Conservation (phyloP, 163 green algal species). For the Chlorella variabilis region DNA sequence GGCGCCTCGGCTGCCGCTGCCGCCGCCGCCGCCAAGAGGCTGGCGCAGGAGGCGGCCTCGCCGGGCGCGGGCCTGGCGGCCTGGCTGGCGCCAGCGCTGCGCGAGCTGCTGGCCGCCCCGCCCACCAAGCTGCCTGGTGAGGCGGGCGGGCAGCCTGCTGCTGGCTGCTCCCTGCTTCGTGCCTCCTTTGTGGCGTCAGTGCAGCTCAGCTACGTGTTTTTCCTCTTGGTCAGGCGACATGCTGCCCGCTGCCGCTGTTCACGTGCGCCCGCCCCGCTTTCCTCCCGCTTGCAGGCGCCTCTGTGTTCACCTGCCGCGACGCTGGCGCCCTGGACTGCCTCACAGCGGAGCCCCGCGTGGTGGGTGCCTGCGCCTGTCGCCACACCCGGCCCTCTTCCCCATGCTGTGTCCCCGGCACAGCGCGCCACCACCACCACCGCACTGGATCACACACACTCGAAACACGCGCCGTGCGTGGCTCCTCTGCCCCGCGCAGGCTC, state of each 20-base stretch:
- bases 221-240: too few relatives aligned
- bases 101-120: neutral
- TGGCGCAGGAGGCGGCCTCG: neutral
- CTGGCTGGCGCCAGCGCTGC: slow-evolving; percentile 26
- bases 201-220: too few relatives aligned
- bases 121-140: slow-evolving; percentile 35
- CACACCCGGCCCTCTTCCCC: too few relatives aligned
- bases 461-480: slow-evolving; percentile 12
- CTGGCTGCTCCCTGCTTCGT: too few relatives aligned
- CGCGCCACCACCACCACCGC: too few relatives aligned
- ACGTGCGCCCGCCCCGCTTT: too few relatives aligned
- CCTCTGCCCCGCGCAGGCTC: neutral
- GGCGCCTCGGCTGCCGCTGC: neutral
- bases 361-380: too few relatives aligned
- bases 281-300: slow-evolving; percentile 40
- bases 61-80: slow-evolving; percentile 24
- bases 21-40: neutral
- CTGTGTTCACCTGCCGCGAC: slow-evolving; percentile 43
- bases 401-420: too few relatives aligned
- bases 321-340: slow-evolving; percentile 30
- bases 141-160: too few relatives aligned
- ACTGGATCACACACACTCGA: too few relatives aligned
- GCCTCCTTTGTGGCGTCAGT: too few relatives aligned
- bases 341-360: slow-evolving; percentile 38
- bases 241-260: too few relatives aligned